Base-by-base conservation (phyloP, 169 alveolate species). In the Cryptosporidium bovis region DNA sequence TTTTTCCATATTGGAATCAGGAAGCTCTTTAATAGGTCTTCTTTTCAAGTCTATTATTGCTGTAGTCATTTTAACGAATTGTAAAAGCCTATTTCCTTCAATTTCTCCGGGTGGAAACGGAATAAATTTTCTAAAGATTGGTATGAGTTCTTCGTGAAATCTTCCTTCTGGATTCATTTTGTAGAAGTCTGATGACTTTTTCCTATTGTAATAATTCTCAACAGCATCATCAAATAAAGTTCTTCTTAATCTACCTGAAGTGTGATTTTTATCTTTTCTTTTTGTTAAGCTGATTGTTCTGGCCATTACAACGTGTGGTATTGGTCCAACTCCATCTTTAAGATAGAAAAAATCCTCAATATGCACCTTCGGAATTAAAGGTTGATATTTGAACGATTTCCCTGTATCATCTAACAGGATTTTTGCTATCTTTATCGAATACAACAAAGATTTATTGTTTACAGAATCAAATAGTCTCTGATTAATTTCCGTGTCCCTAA, bases 321-420 rank as follows among this genome's bases (percentile, higher is more conserved):
- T 77, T 36, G 87, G 87, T 20, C 87, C 87, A 15, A 62, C 64
- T 27, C 87, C 87, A 77, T 56, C 46, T 53, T 44, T 77, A n/a
- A 77, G 64, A 20, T 40, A n/a, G 27, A 58, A 44, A 60, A 44
- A 60, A 24, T 77, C 64, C 10, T 34, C 34, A 6, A 60, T 1
- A 18, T 55, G 12, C 7, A 77, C 77, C 44, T 77, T 77, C 24
- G 69, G 87, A 44, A 77, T 60, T 18, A 77, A 24, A 56, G 87
- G 77, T 27, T 40, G 50, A 40, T 77, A 77, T 77, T 31, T 60
- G 34, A 77, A 40, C 16, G 65, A 24, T 69, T 51, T 7, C 33
- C 50, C 33, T 3, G 36, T 34, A 16, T 10, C 33, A 7, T 24
- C 3, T n/a, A 18, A n/a, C 12, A 31, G n/a, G 12, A 60, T 51